These are phyloP conservation scores for Alternaria consortialis DNA, from an alignment of 2,329 filamentous ascomycete genomes.

Conservation along the genomic window DNA sequence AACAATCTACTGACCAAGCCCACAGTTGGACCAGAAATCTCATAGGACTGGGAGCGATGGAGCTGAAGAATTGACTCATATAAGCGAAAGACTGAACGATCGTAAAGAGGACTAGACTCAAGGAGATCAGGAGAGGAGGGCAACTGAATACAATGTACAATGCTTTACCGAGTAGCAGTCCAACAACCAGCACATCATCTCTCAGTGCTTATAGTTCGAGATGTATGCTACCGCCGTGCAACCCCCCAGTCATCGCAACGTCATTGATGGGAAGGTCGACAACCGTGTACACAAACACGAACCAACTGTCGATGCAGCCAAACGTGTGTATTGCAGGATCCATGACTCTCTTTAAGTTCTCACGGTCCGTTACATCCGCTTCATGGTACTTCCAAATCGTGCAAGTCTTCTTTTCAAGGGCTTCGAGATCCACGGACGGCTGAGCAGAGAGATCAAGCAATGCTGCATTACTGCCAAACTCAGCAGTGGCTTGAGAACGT, in stretches of 20 bases:
- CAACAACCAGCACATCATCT: neutral
- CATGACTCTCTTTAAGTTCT: neutral
- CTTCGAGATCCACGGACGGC: neutral
- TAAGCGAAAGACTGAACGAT: neutral
- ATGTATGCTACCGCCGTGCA: neutral
- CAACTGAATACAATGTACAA: neutral
- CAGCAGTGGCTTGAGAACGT: too few relatives aligned
- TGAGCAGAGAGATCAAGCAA: too few relatives aligned
- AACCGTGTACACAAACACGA: neutral
- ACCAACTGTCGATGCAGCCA: neutral
- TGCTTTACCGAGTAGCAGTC: neutral
- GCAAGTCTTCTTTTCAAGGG: neutral
- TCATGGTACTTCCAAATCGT: neutral
- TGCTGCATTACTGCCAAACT: too few relatives aligned
- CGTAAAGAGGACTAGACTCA: neutral
- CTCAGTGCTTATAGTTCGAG: neutral
- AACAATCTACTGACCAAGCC: neutral
- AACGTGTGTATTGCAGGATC: neutral
- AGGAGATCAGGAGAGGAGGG: neutral
- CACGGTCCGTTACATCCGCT: neutral
- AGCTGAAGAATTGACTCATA: neutral
- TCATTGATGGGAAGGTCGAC: too few relatives aligned
- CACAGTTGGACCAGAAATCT: slow-evolving; percentile 9
- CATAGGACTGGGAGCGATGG: neutral
- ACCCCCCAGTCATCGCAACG: neutral